phyloP scores from a whole-genome alignment of 1,139 yeast genomes.

The Yamadazyma songkhlaensis region DNA sequence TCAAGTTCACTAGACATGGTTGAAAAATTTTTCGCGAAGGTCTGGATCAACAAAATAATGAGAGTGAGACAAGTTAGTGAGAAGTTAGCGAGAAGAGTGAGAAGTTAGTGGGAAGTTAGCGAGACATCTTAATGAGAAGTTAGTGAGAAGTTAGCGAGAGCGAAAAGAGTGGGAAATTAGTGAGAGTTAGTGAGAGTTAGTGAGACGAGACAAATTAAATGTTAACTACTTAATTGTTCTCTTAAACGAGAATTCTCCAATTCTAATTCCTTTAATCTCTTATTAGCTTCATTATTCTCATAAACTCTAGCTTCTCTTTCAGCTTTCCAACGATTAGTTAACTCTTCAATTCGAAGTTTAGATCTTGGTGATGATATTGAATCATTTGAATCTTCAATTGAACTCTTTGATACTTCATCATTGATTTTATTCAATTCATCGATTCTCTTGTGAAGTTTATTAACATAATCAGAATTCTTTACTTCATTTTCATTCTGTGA shows the following conservation, averaged over 20 bases:
- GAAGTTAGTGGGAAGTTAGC: too few relatives aligned
- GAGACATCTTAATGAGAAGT: too few relatives aligned
- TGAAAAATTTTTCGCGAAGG: constrained; percentile 4
- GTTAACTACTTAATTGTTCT: not conserved
- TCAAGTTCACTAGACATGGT: constrained; percentile 36
- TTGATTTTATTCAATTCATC: constrained; percentile 27
- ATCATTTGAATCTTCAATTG: constrained; percentile 4
- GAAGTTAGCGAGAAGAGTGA: too few relatives aligned
- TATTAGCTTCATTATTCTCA: constrained; percentile 54
- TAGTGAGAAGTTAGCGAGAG: too few relatives aligned
- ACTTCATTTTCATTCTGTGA: constrained; percentile 27
- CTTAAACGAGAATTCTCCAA: constrained; percentile 47
- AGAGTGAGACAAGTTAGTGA: not conserved
- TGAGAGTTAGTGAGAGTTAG: too few relatives aligned
- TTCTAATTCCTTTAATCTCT: constrained; percentile 53
- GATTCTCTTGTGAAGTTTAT: constrained; percentile 28
- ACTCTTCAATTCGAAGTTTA: constrained; percentile 55
- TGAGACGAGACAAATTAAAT: too few relatives aligned
- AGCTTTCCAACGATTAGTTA: constrained; percentile 63
- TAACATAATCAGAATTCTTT: constrained; percentile 22
- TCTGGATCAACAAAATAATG: constrained; percentile 2
- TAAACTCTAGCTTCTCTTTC: constrained; percentile 68
- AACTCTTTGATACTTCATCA: constrained; percentile 21
- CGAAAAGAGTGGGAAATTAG: too few relatives aligned
- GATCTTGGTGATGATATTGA: constrained; percentile 29